A percentile compares a stretch with the other conserved stretches of the same genome.
phyloP scores from a whole-genome alignment of 768 basidiomycete genomes.

The Epithele typhae region DNA sequence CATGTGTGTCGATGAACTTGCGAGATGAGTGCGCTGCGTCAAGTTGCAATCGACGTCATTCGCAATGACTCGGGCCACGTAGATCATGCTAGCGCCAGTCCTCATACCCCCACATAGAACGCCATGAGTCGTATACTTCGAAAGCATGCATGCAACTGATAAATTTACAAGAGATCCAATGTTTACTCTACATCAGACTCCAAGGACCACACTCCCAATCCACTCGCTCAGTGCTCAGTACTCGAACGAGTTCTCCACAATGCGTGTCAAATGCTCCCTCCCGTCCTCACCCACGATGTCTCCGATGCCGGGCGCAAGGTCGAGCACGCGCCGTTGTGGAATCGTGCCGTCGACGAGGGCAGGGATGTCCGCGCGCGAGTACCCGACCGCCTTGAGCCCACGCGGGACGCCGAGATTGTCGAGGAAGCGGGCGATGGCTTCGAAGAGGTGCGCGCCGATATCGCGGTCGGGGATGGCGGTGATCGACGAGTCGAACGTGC shows the following conservation, averaged over 20 bases:
- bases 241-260: conserved; percentile 76
- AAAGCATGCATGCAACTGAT: no score
- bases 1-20: background rate
- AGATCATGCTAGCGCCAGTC: no score
- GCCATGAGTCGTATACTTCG: no score
- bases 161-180: no score
- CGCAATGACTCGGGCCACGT: no score
- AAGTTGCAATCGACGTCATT: no score
- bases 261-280: conserved; percentile 71
- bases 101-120: no score
- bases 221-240: conserved; percentile 48
- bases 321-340: conserved; percentile 88
- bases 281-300: conserved; percentile 82
- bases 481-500: conserved; percentile 64
- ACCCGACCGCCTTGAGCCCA: conserved; percentile 80
- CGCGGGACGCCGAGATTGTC: conserved; percentile 82
- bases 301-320: conserved; percentile 88
- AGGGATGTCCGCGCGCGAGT: conserved; percentile 59
- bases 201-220: no score
- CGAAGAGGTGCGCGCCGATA: conserved; percentile 73
- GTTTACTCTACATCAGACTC: no score
- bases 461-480: conserved; percentile 72
- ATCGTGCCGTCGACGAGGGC: conserved; percentile 87
- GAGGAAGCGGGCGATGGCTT: conserved; percentile 86
- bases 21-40: background rate